phyloP scores from a whole-genome alignment of 2,329 filamentous ascomycete species.

The Lizonia empirigonia region DNA sequence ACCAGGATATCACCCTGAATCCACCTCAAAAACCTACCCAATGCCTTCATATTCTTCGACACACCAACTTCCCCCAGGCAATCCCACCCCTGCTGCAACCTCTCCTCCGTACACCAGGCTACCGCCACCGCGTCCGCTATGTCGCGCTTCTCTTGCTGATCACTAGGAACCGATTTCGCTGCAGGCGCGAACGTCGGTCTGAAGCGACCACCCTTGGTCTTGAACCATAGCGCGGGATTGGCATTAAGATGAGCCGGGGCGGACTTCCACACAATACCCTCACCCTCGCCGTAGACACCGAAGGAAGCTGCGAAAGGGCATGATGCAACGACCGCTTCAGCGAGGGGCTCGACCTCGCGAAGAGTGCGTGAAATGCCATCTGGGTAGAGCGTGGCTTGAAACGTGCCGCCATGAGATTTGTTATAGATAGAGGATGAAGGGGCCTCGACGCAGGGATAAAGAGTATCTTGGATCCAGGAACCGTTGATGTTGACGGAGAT shows the following conservation, averaged over 20 bases:
- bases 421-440: constrained; percentile 31
- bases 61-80: constrained; percentile 27
- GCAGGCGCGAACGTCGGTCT: constrained; percentile 30
- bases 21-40: constrained; percentile 33
- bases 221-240: constrained; percentile 32
- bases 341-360: constrained; percentile 19
- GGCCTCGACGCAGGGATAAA: constrained; percentile 28
- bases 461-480: constrained; percentile 30
- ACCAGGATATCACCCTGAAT: constrained; percentile 29
- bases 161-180: constrained; percentile 18
- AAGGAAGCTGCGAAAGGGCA: constrained; percentile 37
- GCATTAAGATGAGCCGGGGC: constrained; percentile 12
- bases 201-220: constrained; percentile 36
- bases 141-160: constrained; percentile 17
- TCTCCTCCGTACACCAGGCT: constrained; percentile 28
- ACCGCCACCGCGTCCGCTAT: constrained; percentile 19
- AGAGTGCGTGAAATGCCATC: constrained; percentile 18
- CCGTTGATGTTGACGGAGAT: constrained; percentile 35
- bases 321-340: constrained; percentile 25
- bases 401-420: constrained; percentile 29
- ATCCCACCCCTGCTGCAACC: constrained; percentile 37
- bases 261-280: constrained; percentile 38
- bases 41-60: constrained; percentile 17
- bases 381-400: constrained; percentile 24
- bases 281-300: constrained; percentile 28